These are phyloP conservation scores for Neonectria coccinea DNA, from an alignment of 2,329 filamentous ascomycete species.

Conservation along the genomic window DNA sequence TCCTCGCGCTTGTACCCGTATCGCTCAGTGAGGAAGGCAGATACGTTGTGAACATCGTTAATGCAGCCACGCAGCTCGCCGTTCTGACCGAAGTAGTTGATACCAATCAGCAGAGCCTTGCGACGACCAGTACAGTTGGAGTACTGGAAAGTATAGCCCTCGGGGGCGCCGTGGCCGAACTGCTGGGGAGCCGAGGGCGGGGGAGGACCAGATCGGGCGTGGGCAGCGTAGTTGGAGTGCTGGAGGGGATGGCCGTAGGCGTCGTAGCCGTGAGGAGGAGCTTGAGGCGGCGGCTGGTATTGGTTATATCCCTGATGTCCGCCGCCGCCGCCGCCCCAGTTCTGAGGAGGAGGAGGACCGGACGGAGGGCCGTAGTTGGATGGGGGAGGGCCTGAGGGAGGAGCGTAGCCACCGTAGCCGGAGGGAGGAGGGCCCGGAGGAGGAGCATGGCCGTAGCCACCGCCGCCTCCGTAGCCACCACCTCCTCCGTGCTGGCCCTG, in stretches of 20 bases:
- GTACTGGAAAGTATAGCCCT: constrained; percentile 79
- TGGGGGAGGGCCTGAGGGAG: constrained; percentile 44
- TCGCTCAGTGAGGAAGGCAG: constrained; percentile 73
- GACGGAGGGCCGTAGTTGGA: constrained; percentile 41
- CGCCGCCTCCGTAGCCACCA: constrained; percentile 38
- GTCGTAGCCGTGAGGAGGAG: constrained; percentile 58
- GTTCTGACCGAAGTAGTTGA: constrained; percentile 82
- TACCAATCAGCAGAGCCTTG: constrained; percentile 81
- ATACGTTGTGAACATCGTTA: constrained; percentile 85
- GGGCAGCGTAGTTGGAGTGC: constrained; percentile 43
- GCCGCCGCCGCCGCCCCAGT: constrained; percentile 24
- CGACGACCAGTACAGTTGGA: constrained; percentile 78
- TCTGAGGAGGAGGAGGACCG: constrained; percentile 39
- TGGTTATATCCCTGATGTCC: constrained; percentile 39
- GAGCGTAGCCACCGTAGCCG: constrained; percentile 42
- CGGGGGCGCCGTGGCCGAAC: constrained; percentile 76
- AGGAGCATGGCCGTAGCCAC: constrained; percentile 42
- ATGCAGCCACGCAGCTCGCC: constrained; percentile 82
- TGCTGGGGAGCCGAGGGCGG: constrained; percentile 64
- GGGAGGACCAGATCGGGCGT: constrained; percentile 52
- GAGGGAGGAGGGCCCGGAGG: constrained; percentile 46
- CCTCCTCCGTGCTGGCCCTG: constrained; percentile 20
- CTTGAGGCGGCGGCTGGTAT: constrained; percentile 51
- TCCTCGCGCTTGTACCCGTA: constrained; percentile 81
- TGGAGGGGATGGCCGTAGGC: constrained; percentile 60